phyloP scores from a whole-genome alignment of 2,329 filamentous ascomycete species.

The Neopestalotiopsis sp. region DNA sequence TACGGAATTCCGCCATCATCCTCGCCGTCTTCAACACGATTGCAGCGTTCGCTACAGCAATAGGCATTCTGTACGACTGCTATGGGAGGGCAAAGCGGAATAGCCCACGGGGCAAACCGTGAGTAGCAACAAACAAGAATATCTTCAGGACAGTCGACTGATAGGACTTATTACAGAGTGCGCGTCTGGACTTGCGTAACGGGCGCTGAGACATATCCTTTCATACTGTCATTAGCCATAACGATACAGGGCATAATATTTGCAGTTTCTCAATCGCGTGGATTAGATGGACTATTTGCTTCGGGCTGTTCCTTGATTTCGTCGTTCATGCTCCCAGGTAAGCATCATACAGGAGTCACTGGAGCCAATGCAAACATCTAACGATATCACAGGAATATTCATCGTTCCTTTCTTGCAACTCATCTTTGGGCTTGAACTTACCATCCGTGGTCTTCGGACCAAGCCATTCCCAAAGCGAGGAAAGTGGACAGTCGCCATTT shows the following conservation, averaged over 20 bases:
- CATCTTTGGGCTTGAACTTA: slow-evolving; percentile 67
- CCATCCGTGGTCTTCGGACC: slow-evolving; percentile 57
- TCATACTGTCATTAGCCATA: slow-evolving; percentile 62
- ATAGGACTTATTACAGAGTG: slow-evolving; percentile 26
- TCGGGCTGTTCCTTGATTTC: slow-evolving; percentile 58
- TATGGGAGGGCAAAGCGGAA: slow-evolving; percentile 51
- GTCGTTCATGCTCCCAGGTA: slow-evolving; percentile 66
- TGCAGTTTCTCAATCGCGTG: slow-evolving; percentile 60
- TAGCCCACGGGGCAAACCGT: slow-evolving; percentile 42
- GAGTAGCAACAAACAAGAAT: slow-evolving; percentile 31
- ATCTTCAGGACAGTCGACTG: slow-evolving; percentile 33
- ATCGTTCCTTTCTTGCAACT: slow-evolving; percentile 69
- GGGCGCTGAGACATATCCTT: slow-evolving; percentile 56
- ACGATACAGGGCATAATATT: slow-evolving; percentile 63
- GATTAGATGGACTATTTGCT: slow-evolving; percentile 55
- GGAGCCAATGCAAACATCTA: slow-evolving; percentile 26
- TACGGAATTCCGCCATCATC: slow-evolving; percentile 66
- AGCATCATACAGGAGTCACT: slow-evolving; percentile 20
- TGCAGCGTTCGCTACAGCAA: slow-evolving; percentile 59
- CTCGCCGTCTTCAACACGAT: slow-evolving; percentile 65
- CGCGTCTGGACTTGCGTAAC: slow-evolving; percentile 48
- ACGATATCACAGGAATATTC: slow-evolving; percentile 60
- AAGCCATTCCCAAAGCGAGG: slow-evolving; percentile 62
- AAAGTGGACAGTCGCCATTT: slow-evolving; percentile 65
- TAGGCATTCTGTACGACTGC: slow-evolving; percentile 62